Base-by-base conservation (phyloP, 164 flowering plant genomes). In the Kalanchoe fedtschenkoi region DNA sequence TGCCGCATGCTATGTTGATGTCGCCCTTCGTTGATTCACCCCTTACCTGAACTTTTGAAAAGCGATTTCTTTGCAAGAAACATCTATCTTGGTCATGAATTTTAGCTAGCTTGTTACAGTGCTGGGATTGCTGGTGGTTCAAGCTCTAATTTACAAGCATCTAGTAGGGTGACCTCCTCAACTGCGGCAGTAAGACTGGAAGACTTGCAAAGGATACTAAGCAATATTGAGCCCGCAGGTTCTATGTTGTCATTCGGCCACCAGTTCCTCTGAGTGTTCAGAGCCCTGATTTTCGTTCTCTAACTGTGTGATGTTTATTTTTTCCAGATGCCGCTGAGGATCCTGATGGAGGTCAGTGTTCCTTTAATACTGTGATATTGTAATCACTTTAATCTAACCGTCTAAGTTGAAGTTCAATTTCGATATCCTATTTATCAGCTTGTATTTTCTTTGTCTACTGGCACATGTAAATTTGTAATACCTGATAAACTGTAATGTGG, bases 161-260 rank as follows among this genome's bases (percentile, higher is more conserved):
- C 2, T 51, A 78, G 83, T 70, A 87, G 85, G 61, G 89, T 83
- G 6, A 77, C 84, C 53, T 88, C 96, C 65, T 78, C 92, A 60
- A 76, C 87, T 47, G 96, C 95, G 57, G 89, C 91, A 22, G 97
- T 93, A 62, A 85, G 78, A 66, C 67, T 93, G 74, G 87, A 75
- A 66, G 97, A 93, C 68, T 74, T 93, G 63, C 96, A 88, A 64
- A 83, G 97, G 76, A 90, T 93, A 69, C 72, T 93, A 62, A 93
- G 84, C 72, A 85, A 72, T 69, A 81, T 93, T 65, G 84, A 69
- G 16, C 75, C 91, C 42, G 66, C 81, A 66, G 96, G 96, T 89
- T 76, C 37, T 7, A 15, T 65, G 34, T 54, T 65, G 34, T 54
- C 16, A 34, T n/a, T 44, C 65, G 42, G 5, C 56, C 34, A 5